Base-by-base conservation (phyloP, 2,329 filamentous ascomycete species). In the Colletotrichum horii region DNA sequence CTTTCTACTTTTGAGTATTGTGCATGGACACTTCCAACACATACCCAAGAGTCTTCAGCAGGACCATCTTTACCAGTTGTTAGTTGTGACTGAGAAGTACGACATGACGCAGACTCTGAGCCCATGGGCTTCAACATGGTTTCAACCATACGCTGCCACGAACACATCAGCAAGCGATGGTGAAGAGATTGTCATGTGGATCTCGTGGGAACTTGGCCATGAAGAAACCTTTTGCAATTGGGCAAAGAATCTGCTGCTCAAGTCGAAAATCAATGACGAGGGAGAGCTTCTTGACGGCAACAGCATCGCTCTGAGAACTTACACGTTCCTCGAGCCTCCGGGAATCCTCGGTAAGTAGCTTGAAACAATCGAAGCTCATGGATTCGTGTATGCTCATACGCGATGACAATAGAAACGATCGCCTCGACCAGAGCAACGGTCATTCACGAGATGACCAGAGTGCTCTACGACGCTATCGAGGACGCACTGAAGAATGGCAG, bases 141-240 rank as follows among this genome's bases (percentile, higher is more conserved):
- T 74, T 11, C 14, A n/a, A 12, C 56, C 24, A 4, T 61, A 14
- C 14, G 8, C 19, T 60, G 32, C 48, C 16, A 12, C 32, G 6
- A 19, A 11, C 1, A 6, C 3, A 8, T 4, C 19, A 15, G 14
- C 8, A 4, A 6, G 26, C 3, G 28, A 52, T 0, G 61, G 61
- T 1, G 32, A 61, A 1, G 60, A 36, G 14, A 7, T 36, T 4
- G 4, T 64, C 6, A 34, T 71, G 11, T 67, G 68, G 34, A 67
- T 75, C 6, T 38, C 72, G 0, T 75, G 68, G 61, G 68, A 62
- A 16, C 61, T 75, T 15, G 72, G 72, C 0, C 36, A 71, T 16
- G 28, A 62, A 26, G 8, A 3, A 0, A 26, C 30, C 0, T 71
- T 66, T 12, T 3, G 14, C 4, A 24, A 0, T 0, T 11, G 5